Base-by-base conservation (phyloP, 139 green algal species). In the Chlorella sp. region DNA sequence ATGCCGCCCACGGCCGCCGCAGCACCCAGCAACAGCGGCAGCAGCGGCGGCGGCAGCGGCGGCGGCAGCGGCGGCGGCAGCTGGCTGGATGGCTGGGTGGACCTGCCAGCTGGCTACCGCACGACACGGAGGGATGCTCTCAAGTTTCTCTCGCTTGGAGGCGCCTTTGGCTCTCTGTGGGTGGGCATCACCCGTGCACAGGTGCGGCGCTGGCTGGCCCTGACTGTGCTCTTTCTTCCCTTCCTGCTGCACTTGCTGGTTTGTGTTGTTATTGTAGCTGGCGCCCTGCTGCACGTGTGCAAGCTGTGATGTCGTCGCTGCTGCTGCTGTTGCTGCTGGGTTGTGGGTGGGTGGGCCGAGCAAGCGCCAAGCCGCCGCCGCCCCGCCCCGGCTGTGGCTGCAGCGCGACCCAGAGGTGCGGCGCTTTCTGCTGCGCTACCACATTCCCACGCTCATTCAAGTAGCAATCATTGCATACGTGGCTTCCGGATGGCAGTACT, bases 91-190 rank as follows among this genome's bases (percentile, higher is more conserved):
- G 57, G 44, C 25, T 30, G 20, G 4, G 86, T 95, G 38, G 16
- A 72, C 6, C 84, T 95, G 38, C 92, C 92, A 2, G 87, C 39
- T 6, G 91, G 91, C 32, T 91, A 92, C 82, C 72, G 70, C 80
- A 95, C 88, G 44, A 91, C 73, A 1, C 88, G 93, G 67, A 80
- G 93, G 28, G 88, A 95, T 6, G 57, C 87, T n/a, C 88, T 96
- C 16, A 92, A 94, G 81, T 60, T 92, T 21, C 34, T 57, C 4
- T 86, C 91, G 4, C 74, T 94, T 36, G 87, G 34, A 4, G 70
- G 60, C 6, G 89, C 78, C 16, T 84, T 93, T 26, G 78, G 21
- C 15, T 84, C 79, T 5, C 56, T 87, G 56, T 89, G 87, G 32
- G 85, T 94, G 13, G 60, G 72, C 28, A 38, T 90, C 25, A 84